Evolutionary conservation across 441 rosid genomes (phyloP), one percentile per base, ranked within the genome.

Genomic region (Isatis lusitanica): DNA sequence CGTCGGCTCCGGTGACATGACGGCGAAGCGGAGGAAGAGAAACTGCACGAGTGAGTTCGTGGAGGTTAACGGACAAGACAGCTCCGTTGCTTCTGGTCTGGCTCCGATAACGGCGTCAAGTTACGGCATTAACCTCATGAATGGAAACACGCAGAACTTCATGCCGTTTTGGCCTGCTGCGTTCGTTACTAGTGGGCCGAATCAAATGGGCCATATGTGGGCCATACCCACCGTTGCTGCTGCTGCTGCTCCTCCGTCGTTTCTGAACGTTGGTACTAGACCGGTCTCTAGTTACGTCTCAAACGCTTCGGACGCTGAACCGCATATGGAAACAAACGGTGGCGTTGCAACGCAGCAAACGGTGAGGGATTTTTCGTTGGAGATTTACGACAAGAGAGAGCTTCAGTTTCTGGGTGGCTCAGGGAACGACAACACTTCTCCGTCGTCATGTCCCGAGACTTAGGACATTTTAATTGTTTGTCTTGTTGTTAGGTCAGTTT

Each of bases 371-470:
- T 87, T 90, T 63, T 82, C 92, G 15, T 48, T 87, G 83, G 87
- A 83, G 84, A 83, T 87, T 74, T 73, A 75, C 69, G 96, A 88
- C 38, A 88, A 79, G 75, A 86, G 78, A 53, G 90, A 88, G 80
- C 88, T 85, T 69, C 93, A 83, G 68, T 90, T 85, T 70, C 60
- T 90, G 60, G 85, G 85, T 78, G 66, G 81, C 12, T 68, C 79
- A 46, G 80, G 33, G 63, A 64, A 74, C 61, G 13, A 33, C 28
- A 9, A 33, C 28, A 9, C 51, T 26, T 80, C 77, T 30, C 85
- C 81, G 11, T 26, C 81, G 2, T 67, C 80, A 2, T 78, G 79
- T 50, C 79, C 73, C 2, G 53, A 81, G 57, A 65, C 76, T 70
- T 80, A 31, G 40, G 39, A 12, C 18, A 6, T 0, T 33, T 40